Evolutionary conservation across 1,139 yeast species (phyloP), one percentile per base, ranked within the genome.

Genomic region (Blastobotrys malaysiensis): DNA sequence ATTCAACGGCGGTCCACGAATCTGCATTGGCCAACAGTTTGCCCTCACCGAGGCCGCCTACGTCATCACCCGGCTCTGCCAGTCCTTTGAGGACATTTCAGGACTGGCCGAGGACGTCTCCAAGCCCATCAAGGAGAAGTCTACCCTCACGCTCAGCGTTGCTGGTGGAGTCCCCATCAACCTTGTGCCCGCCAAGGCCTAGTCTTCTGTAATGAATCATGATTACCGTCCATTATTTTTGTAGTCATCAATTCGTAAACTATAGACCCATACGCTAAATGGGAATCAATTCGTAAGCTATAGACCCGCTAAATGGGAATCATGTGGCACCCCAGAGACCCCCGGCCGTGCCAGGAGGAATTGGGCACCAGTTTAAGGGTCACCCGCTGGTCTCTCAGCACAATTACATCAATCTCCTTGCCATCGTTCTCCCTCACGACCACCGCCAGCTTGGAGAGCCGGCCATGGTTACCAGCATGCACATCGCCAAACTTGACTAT

Each of bases 301-400:
- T 71, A 24, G 84, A 67, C 1, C 96, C 95, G n/a, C 52, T 69
- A 78, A 52, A 79, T 56, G 18, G 84, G 84, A 26, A 76, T 71
- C 45, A 84, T 66, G 57, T 81, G 82, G 65, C 95, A 87, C 1
- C 96, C 96, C 27, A 88, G 71, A 24, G 84, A 67, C 1, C 96
- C 95, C 31, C 76, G 72, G 6, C 95, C 95, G 36, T 75, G 75
- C 95, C 96, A 88, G 11, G 73, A 67, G 9, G 71, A 69, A 1
- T 78, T 69, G 1, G 96, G 95, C 1, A 64, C 69, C 52, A 88
- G 68, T 3, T 59, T 58, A 27, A 81, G 53, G 2, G 57, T 52
- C n/a, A 66, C 46, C 1, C 55, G 54, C 26, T 65, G 62, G 7
- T 61, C 68, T 50, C 86, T 68, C 16, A 69, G 52, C 1, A 82